phyloP scores from a whole-genome alignment of 371 early-diverging fungal genomes.

The Rhizopus delemar region DNA sequence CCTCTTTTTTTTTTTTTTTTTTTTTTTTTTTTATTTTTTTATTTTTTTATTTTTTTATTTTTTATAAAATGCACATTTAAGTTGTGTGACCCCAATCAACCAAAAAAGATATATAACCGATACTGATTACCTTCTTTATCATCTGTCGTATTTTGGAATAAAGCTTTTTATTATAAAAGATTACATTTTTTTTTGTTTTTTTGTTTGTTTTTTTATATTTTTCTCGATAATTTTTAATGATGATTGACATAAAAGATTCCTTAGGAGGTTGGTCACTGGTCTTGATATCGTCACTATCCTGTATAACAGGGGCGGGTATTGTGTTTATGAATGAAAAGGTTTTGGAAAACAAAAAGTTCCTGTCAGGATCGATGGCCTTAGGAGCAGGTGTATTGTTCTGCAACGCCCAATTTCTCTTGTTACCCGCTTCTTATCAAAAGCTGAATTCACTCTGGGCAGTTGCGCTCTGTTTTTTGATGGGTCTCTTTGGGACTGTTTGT shows the following conservation, averaged over 20 bases:
- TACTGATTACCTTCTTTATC: neutral
- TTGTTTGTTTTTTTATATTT: conserved; percentile 4
- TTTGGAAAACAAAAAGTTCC: conserved; percentile 22
- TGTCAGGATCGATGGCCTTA: conserved; percentile 27
- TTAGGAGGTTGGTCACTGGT: conserved; percentile 30
- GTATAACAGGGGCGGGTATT: conserved; percentile 29
- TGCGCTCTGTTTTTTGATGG: conserved; percentile 24
- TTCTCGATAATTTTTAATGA: neutral
- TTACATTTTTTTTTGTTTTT: conserved; percentile 5
- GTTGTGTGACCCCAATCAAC: conserved; percentile 1
- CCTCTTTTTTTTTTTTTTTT: conserved; percentile 1
- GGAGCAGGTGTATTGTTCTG: conserved; percentile 32
- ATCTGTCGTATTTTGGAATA: too few species aligned
- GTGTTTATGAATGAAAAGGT: conserved; percentile 19
- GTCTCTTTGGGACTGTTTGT: conserved; percentile 20
- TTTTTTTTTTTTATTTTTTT: conserved; percentile 8
- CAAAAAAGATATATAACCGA: neutral
- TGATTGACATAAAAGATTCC: neutral
- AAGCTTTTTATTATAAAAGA: neutral
- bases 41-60: neutral
- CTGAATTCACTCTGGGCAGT: conserved; percentile 17
- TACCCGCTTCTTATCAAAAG: conserved; percentile 27
- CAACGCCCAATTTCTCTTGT: conserved; percentile 28
- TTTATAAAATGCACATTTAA: neutral
- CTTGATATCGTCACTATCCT: conserved; percentile 23